phyloP scores from a whole-genome alignment of 352 stramenopile species.

The Aphanomyces cochlioides region DNA sequence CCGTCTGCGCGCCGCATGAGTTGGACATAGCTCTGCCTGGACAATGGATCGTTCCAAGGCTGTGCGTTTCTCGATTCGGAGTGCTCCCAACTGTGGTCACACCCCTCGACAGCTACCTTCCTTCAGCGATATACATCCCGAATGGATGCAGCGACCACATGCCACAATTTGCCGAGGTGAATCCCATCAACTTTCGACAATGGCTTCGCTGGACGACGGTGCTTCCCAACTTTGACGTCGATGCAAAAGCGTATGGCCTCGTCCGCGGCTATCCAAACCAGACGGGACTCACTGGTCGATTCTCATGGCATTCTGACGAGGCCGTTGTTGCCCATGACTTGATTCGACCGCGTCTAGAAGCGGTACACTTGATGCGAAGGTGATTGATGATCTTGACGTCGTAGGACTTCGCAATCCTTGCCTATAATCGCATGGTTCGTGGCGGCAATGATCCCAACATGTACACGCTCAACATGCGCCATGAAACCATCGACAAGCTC shows the following conservation, averaged over 20 bases:
- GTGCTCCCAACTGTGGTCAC: slow-evolving; percentile 4
- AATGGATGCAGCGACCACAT: slow-evolving; percentile 18
- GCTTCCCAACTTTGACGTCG: slow-evolving; percentile 45
- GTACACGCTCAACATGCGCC: slow-evolving; percentile 29
- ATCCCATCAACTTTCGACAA: slow-evolving; percentile 51
- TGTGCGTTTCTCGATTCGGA: background rate
- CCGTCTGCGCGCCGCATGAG: slow-evolving; percentile 26
- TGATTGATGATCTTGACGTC: background rate
- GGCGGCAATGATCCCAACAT: slow-evolving; percentile 30
- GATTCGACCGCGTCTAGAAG: slow-evolving; percentile 45
- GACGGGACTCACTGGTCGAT: slow-evolving; percentile 53
- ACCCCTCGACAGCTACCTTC: slow-evolving; percentile 18
- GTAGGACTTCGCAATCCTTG: slow-evolving; percentile 24
- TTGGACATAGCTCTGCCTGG: background rate
- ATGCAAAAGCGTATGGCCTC: slow-evolving; percentile 48
- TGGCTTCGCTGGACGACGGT: slow-evolving; percentile 36
- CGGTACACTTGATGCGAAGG: slow-evolving; percentile 23
- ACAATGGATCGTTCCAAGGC: background rate
- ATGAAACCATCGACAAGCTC: slow-evolving; percentile 24
- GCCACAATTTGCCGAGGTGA: slow-evolving; percentile 35
- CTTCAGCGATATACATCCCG: slow-evolving; percentile 17
- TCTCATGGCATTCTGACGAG: slow-evolving; percentile 60
- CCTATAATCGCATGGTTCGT: slow-evolving; percentile 1
- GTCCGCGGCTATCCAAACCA: slow-evolving; percentile 51
- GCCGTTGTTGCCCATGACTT: slow-evolving; percentile 35